phyloP scores from a whole-genome alignment of 2,329 filamentous ascomycete genomes.

The Cladophialophora yegresii region DNA sequence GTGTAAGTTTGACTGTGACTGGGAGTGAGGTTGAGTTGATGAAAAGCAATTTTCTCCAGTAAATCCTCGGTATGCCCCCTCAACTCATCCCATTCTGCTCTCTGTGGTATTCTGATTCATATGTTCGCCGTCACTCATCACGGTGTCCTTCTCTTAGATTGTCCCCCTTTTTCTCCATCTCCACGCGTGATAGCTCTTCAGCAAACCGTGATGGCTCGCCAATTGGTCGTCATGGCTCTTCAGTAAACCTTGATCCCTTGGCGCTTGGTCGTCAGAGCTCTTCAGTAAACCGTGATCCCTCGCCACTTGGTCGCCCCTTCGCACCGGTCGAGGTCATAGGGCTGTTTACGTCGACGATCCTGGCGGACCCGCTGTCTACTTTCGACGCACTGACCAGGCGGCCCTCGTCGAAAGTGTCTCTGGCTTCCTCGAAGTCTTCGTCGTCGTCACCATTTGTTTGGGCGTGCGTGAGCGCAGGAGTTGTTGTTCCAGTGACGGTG shows the following conservation, averaged over 20 bases:
- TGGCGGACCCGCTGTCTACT: conserved; percentile 29
- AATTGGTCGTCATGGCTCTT: conserved; percentile 29
- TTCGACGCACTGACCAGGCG: conserved; percentile 20
- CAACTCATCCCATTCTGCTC: neutral
- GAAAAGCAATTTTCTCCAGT: neutral
- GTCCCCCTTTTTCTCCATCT: neutral
- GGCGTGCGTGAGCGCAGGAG: conserved; percentile 26
- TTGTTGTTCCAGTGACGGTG: conserved; percentile 24
- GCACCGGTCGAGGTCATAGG: conserved; percentile 12
- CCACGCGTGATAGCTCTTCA: conserved; percentile 26
- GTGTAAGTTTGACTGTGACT: neutral
- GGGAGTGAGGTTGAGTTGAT: neutral
- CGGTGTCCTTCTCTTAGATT: neutral
- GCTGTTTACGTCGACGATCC: conserved; percentile 26
- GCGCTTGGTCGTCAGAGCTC: conserved; percentile 28
- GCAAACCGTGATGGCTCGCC: conserved; percentile 31
- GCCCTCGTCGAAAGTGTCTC: conserved; percentile 36
- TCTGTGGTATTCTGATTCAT: neutral
- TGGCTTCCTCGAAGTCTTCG: conserved; percentile 36
- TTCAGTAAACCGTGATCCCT: conserved; percentile 33
- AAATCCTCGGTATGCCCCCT: neutral
- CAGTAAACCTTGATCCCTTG: conserved; percentile 32
- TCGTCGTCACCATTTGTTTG: conserved; percentile 27
- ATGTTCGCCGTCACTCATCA: neutral
- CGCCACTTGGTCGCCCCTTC: conserved; percentile 17